Conservation (phyloP, 192 early-diverging fungal genomes). For the Umbelopsis isabellina region DNA sequence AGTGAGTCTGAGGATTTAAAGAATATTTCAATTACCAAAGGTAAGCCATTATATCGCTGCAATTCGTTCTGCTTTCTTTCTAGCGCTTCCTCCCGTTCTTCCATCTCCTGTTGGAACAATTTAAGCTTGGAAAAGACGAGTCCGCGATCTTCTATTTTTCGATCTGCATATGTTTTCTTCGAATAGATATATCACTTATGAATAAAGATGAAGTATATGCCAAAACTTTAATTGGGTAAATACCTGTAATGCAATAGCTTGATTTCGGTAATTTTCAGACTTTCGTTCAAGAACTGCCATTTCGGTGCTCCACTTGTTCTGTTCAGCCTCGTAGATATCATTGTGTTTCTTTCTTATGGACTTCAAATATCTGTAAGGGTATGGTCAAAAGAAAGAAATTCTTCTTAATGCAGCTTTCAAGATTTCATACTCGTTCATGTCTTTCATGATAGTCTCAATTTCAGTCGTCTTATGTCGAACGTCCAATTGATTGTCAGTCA, state of each 20-base stretch:
- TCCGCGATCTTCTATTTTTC: background rate
- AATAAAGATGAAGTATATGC: background rate
- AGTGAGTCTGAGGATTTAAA: too few relatives aligned
- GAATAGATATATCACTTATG: background rate
- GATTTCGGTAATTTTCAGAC: constrained; percentile 5
- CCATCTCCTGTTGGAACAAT: background rate
- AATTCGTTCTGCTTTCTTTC: background rate
- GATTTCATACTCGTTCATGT: background rate
- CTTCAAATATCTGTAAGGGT: background rate
- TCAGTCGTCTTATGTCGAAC: background rate
- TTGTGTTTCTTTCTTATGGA: background rate
- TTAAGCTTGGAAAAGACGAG: background rate
- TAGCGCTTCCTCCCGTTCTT: background rate
- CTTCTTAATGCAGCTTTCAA: background rate
- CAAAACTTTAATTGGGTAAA: too few relatives aligned
- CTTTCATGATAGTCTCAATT: background rate
- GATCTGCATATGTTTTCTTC: background rate
- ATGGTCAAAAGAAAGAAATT: too few relatives aligned
- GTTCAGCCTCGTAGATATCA: background rate
- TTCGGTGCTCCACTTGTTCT: constrained; percentile 1
- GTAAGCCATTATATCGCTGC: background rate
- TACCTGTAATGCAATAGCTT: constrained; percentile 6
- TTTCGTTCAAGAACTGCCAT: constrained; percentile 7
- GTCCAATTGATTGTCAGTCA: background rate
- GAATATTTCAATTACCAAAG: background rate